These are phyloP conservation scores for Tilletia setariae DNA, from an alignment of 1,284 basidiomycete genomes.

Conservation along the genomic window DNA sequence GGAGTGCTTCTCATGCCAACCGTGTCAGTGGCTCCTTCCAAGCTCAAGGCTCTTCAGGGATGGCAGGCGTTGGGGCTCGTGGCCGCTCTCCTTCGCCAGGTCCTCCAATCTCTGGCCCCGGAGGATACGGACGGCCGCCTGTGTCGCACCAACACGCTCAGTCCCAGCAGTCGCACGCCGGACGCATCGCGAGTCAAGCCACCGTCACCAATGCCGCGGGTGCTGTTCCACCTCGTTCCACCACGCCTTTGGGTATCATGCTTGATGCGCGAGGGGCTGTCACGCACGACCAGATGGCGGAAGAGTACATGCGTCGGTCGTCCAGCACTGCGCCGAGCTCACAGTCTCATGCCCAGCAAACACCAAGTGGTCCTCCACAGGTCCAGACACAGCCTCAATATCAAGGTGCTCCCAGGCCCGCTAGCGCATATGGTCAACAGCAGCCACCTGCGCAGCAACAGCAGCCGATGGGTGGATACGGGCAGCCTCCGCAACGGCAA, in stretches of 20 bases:
- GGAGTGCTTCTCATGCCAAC: not conserved
- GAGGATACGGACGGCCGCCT: not conserved
- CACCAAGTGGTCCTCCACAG: slow-evolving; percentile 16
- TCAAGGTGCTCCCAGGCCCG: not conserved
- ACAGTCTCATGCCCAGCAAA: not conserved
- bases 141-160: not conserved
- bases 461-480: slow-evolving; percentile 3
- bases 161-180: slow-evolving; percentile 1
- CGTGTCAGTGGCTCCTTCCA: not conserved
- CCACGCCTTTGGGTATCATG: slow-evolving; percentile 66
- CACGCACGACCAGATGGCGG: slow-evolving; percentile 74
- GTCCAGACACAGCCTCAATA: slow-evolving; percentile 2
- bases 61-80: slow-evolving; percentile 46
- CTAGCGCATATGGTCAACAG: slow-evolving; percentile 15
- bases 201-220: slow-evolving; percentile 61
- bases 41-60: slow-evolving; percentile 16
- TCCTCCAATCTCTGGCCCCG: not conserved
- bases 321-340: slow-evolving; percentile 59
- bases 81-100: slow-evolving; percentile 23
- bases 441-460: slow-evolving; percentile 14
- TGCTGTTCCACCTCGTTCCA: slow-evolving; percentile 55
- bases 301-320: slow-evolving; percentile 56
- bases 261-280: slow-evolving; percentile 75
- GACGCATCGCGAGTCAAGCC: not conserved
- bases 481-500: slow-evolving; percentile 33